These are phyloP conservation scores for Terfezia boudieri DNA, from an alignment of 495 filamentous ascomycete species.

Conservation along the genomic window DNA sequence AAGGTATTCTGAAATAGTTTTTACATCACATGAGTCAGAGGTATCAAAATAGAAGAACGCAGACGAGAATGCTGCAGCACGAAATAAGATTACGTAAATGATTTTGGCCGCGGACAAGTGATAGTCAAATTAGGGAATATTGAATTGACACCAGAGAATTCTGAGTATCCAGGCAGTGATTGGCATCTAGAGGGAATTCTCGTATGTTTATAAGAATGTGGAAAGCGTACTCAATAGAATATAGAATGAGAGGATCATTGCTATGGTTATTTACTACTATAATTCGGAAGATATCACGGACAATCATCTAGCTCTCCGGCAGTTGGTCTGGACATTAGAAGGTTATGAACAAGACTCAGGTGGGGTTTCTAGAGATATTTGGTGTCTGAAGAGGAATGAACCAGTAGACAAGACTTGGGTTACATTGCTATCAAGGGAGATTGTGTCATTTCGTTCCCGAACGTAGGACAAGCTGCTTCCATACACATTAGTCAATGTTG, in stretches of 20 bases:
- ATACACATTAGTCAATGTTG: conserved; percentile 14
- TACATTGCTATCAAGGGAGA: conserved; percentile 2
- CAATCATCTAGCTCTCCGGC: conserved; percentile 30
- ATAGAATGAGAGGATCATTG: conserved; percentile 34
- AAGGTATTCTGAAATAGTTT: background rate
- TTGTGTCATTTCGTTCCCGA: background rate
- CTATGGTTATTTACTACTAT: conserved; percentile 39
- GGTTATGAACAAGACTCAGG: background rate
- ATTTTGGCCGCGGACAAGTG: conserved; percentile 26
- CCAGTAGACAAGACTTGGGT: background rate
- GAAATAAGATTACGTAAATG: background rate
- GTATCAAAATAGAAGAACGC: conserved; percentile 9
- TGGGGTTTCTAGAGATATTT: background rate
- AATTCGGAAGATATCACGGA: conserved; percentile 37
- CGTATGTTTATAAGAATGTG: conserved; percentile 7
- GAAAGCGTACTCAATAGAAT: background rate
- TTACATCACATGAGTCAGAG: background rate
- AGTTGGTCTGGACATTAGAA: conserved; percentile 9
- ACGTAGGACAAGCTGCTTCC: background rate
- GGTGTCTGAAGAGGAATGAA: background rate
- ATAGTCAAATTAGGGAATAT: conserved; percentile 43
- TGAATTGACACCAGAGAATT: conserved; percentile 34
- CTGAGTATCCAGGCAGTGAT: conserved; percentile 22
- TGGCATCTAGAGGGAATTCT: conserved; percentile 32
- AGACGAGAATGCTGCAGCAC: background rate